These are phyloP conservation scores for Symbiodinium natans DNA, from an alignment of 73 alveolate species.

Conservation along the genomic window DNA sequence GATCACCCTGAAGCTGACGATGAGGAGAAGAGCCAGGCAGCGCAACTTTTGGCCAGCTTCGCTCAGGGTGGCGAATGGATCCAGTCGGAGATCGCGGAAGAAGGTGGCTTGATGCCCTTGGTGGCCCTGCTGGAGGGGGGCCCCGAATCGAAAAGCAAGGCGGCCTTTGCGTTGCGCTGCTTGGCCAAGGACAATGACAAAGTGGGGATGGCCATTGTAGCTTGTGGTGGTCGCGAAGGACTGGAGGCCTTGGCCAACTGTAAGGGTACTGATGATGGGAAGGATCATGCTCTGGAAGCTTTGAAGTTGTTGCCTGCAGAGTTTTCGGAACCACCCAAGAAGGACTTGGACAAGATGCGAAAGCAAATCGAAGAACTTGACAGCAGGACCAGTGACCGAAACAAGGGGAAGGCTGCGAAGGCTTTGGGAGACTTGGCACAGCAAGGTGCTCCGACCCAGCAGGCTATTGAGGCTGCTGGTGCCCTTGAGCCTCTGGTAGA, in stretches of 20 bases:
- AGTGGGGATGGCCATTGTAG: slow-evolving; percentile 30
- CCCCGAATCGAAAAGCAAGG: background rate
- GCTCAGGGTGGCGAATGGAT: background rate
- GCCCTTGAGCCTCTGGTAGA: slow-evolving; percentile 17
- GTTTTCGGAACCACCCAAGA: slow-evolving; percentile 13
- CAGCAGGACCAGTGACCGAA: background rate
- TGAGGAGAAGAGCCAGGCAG: background rate
- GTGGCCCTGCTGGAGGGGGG: slow-evolving; percentile 7
- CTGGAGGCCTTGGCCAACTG: slow-evolving; percentile 18
- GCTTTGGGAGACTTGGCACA: slow-evolving; percentile 19
- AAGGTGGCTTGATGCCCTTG: background rate
- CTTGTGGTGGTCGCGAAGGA: slow-evolving; percentile 13
- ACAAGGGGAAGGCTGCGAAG: slow-evolving; percentile 12
- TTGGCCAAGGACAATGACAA: slow-evolving; percentile 10
- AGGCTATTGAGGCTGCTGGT: slow-evolving; percentile 25
- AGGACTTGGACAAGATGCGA: slow-evolving; percentile 10
- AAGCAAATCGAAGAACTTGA: background rate
- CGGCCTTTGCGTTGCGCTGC: slow-evolving; percentile 30
- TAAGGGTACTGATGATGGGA: background rate
- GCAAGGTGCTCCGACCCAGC: slow-evolving; percentile 27
- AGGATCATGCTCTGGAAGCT: slow-evolving; percentile 28
- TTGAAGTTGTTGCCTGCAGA: slow-evolving; percentile 25
- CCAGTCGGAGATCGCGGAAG: slow-evolving; percentile 1
- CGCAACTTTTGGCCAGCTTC: background rate
- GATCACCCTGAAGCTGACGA: slow-evolving; percentile 17